Percentiles rank a stretch among this genome's conserved stretches.
phyloP scores from a whole-genome alignment of 2,329 filamentous ascomycete genomes.

The Ophiostoma himal-ulmi region DNA sequence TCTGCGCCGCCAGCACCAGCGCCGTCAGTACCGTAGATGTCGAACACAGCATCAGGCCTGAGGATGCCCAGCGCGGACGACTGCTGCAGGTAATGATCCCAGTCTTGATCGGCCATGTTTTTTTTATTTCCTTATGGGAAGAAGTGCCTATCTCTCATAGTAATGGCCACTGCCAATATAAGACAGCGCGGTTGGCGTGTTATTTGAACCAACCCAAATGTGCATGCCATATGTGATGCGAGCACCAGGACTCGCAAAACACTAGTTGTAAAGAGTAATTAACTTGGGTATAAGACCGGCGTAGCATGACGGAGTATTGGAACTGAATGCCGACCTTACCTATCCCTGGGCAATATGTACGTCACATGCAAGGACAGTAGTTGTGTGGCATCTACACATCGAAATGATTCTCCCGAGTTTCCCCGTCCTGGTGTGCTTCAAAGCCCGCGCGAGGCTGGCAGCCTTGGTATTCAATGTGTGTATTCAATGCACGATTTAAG shows the following conservation, averaged over 20 bases:
- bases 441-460: slow-evolving; percentile 6
- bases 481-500: neutral
- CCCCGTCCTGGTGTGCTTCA: neutral
- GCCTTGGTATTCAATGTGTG: neutral
- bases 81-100: slow-evolving; percentile 29
- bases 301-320: neutral
- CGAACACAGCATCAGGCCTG: slow-evolving; percentile 29
- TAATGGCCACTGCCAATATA: neutral
- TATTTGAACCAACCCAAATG: neutral
- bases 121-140: neutral
- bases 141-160: neutral
- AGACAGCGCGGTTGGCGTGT: neutral
- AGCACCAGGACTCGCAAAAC: neutral
- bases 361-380: neutral
- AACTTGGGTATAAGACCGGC: neutral
- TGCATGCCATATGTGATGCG: neutral
- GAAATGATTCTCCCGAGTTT: neutral
- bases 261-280: neutral
- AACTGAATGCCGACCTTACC: neutral
- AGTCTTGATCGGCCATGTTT: slow-evolving; percentile 23
- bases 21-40: slow-evolving; percentile 29
- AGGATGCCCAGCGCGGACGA: slow-evolving; percentile 30
- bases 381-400: neutral
- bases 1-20: slow-evolving; percentile 27
- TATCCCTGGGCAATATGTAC: neutral